These are phyloP conservation scores for Fusarium palustre DNA, from an alignment of 2,329 filamentous ascomycete species.

Conservation along the genomic window DNA sequence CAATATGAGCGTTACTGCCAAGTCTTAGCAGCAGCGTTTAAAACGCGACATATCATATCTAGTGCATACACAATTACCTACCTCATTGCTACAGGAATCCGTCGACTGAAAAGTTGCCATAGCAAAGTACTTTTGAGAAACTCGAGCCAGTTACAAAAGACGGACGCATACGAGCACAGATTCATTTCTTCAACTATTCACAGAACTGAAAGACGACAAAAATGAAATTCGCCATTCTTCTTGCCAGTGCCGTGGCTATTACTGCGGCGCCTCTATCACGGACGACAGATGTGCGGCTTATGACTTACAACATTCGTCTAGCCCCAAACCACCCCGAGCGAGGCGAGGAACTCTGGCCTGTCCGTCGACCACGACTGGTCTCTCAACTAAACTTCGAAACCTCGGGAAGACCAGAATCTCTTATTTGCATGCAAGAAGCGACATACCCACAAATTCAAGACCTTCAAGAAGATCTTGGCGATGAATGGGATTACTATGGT, in stretches of 20 bases:
- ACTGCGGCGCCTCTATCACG: slow-evolving; percentile 24
- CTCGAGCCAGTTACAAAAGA: neutral
- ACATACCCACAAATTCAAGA: slow-evolving; percentile 69
- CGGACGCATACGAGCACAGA: neutral
- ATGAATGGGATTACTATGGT: slow-evolving; percentile 64
- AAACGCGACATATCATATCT: neutral
- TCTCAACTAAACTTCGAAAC: slow-evolving; percentile 65
- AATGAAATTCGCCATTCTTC: slow-evolving; percentile 36
- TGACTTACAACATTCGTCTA: slow-evolving; percentile 74
- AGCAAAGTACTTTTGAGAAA: neutral
- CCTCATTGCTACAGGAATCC: neutral
- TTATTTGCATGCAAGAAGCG: slow-evolving; percentile 77
- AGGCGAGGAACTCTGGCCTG: slow-evolving; percentile 68
- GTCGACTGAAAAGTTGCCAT: neutral
- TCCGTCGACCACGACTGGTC: slow-evolving; percentile 64
- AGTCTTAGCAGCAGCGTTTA: slow-evolving; percentile 3
- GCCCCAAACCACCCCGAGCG: slow-evolving; percentile 61
- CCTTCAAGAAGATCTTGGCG: slow-evolving; percentile 58
- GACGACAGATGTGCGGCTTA: slow-evolving; percentile 59
- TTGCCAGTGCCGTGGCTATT: slow-evolving; percentile 25
- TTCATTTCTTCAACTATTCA: neutral
- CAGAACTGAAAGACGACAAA: slow-evolving; percentile 6
- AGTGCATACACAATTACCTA: neutral
- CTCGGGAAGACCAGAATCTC: slow-evolving; percentile 56
- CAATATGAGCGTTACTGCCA: neutral